These are phyloP conservation scores for Prunus armeniaca DNA, from an alignment of 306 rosid species.

Conservation along the genomic window DNA sequence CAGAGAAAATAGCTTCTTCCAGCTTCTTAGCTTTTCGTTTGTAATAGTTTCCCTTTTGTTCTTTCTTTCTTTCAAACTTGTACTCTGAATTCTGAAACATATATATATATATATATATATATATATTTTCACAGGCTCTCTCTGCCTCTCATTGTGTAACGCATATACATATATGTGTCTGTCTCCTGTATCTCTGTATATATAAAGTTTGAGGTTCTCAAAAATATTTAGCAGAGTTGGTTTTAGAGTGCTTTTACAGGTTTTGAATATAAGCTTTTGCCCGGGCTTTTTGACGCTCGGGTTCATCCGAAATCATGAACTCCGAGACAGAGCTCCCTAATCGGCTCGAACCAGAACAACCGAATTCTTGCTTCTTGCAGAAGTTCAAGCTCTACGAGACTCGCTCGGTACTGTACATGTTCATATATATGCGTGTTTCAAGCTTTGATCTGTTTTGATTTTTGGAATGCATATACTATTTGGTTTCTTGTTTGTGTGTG, in stretches of 20 bases:
- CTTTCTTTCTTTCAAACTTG: conserved; percentile 28
- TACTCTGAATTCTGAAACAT: neutral
- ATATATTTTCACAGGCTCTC: neutral
- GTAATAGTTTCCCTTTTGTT: conserved; percentile 14
- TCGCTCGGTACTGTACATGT: conserved; percentile 58
- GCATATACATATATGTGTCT: conserved; percentile 2
- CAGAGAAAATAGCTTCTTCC: conserved; percentile 18
- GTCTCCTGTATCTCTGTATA: conserved; percentile 13
- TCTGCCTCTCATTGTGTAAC: conserved; percentile 25
- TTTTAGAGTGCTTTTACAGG: conserved; percentile 14
- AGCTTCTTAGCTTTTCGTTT: neutral
- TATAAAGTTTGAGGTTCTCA: conserved; percentile 30
- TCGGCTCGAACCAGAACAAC: conserved; percentile 36
- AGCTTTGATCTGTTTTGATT: neutral
- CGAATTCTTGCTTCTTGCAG: conserved; percentile 56
- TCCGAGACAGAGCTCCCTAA: conserved; percentile 34
- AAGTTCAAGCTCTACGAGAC: conserved; percentile 96
- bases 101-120: neutral
- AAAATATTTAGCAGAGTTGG: conserved; percentile 23
- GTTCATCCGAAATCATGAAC: conserved; percentile 60
- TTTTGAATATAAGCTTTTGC: conserved; percentile 14
- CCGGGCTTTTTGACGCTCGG: conserved; percentile 61
- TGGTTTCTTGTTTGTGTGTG: neutral
- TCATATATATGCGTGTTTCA: neutral
- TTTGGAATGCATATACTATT: neutral